These are phyloP conservation scores for Debaryomyces singareniensis DNA, from an alignment of 1,139 yeast genomes.

Conservation along the genomic window DNA sequence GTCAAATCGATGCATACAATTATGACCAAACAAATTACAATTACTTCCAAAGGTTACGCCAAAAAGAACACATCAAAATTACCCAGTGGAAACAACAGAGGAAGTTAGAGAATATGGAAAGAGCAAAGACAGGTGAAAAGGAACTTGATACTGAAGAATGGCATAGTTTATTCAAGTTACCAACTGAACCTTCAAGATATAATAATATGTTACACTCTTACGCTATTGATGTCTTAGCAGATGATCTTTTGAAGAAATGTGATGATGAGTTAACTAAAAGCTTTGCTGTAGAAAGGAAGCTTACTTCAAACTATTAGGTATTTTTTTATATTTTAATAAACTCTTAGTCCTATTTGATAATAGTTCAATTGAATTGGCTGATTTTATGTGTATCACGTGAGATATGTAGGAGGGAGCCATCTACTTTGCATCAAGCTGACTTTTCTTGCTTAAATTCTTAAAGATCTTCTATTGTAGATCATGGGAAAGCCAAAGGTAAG, in stretches of 20 bases:
- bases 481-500: conserved; percentile 62
- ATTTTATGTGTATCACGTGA: neutral
- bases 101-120: conserved; percentile 59
- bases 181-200: conserved; percentile 70
- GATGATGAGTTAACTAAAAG: conserved; percentile 58
- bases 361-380: too few species aligned
- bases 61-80: conserved; percentile 66
- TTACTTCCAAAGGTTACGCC: conserved; percentile 73
- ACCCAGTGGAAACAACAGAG: conserved; percentile 72
- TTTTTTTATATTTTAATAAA: neutral
- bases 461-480: too few species aligned
- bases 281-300: conserved; percentile 50
- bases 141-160: conserved; percentile 58
- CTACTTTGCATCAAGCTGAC: too few species aligned
- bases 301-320: conserved; percentile 12
- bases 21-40: conserved; percentile 80
- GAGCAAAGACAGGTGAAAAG: conserved; percentile 52
- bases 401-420: too few species aligned
- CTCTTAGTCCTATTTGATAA: neutral
- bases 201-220: conserved; percentile 68
- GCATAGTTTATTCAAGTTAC: conserved; percentile 61
- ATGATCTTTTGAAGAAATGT: conserved; percentile 59
- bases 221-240: conserved; percentile 64
- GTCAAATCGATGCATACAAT: conserved; percentile 72
- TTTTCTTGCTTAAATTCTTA: too few species aligned